Conservation (phyloP, 129 eudicot species). For the Mikania micrantha region DNA sequence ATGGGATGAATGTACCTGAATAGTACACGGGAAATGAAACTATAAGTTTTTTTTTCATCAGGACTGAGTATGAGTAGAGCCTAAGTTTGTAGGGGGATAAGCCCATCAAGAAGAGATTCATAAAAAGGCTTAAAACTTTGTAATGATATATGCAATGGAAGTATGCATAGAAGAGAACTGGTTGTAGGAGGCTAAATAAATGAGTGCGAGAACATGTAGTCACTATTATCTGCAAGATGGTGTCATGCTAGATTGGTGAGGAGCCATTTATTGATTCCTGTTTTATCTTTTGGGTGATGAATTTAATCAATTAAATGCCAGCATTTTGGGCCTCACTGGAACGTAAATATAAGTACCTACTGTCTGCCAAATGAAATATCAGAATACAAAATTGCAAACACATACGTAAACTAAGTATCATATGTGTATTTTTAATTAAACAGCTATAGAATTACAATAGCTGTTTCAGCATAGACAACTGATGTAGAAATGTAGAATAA, state of each 20-base stretch:
- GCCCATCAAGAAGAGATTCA: not conserved
- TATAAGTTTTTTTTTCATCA: slow-evolving; percentile 5
- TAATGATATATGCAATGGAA: not conserved
- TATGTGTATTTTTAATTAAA: not conserved
- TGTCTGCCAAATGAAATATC: not conserved
- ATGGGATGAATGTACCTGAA: not conserved
- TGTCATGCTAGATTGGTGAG: not conserved
- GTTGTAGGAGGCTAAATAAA: not conserved
- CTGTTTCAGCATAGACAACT: not conserved
- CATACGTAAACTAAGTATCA: not conserved
- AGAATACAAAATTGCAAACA: not conserved
- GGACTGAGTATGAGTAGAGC: not conserved
- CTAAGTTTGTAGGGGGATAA: not conserved
- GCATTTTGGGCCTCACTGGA: not conserved
- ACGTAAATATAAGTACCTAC: not conserved
- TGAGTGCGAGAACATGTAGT: not conserved
- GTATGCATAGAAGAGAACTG: not conserved
- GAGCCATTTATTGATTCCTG: not conserved
- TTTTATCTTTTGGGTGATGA: not conserved
- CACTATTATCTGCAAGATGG: not conserved
- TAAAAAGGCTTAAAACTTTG: not conserved
- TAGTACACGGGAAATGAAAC: not conserved
- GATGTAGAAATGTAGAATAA: too few relatives aligned
- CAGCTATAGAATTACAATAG: not conserved
- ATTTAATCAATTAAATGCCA: not conserved